Evolutionary conservation across 169 alveolate genomes (phyloP), one percentile per base, ranked within the genome.

Genomic region (Plasmodium ovale): DNA sequence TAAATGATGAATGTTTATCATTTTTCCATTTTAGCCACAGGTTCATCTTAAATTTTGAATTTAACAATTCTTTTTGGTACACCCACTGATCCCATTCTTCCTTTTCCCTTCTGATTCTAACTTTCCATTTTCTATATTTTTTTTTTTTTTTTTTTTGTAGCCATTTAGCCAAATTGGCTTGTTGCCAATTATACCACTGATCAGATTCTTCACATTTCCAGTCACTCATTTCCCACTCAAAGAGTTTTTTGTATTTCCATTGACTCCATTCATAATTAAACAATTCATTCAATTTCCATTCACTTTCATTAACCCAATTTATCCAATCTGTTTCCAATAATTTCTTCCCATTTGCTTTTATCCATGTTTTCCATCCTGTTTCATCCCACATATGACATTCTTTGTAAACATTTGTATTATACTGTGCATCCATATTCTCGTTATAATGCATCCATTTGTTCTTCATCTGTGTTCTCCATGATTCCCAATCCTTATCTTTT

Each of bases 131-230:
- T 19, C 35, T 12, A 29, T 49, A 35, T 25, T 65, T 65, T 31
- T 7, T 65, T 37, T 65, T 0, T 27, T 4, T 49, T 27, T 54
- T 65, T 65, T 65, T 54, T 33, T 1, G 19, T 65, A 65, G 35
- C 42, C 58, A 54, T 31, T 65, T 49, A 4, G 73, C 58, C 23
- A 65, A n/a, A 29, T 42, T 35, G 10, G 35, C 0, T 33, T 35
- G 0, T 65, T 65, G 14, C 12, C 7, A 35, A 33, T 37, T 65
- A 0, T 65, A 10, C 73, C 73, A 65, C 3, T 65, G 35, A 3
- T 65, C 73, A 37, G 16, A 65, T 65, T 65, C 73, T 12, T 65
- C 42, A 65, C 73, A 54, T 25, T 54, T 65, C 73, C 73, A 65
- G 42, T 65, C 73, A 33, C 35, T 65, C 42, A 31, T 12, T 37